Percentiles rank a stretch among this genome's conserved stretches.
Conservation (phyloP, 225 moss, liverwort and hornwort species). For the Bryoerythrophyllum caledonicum region DNA sequence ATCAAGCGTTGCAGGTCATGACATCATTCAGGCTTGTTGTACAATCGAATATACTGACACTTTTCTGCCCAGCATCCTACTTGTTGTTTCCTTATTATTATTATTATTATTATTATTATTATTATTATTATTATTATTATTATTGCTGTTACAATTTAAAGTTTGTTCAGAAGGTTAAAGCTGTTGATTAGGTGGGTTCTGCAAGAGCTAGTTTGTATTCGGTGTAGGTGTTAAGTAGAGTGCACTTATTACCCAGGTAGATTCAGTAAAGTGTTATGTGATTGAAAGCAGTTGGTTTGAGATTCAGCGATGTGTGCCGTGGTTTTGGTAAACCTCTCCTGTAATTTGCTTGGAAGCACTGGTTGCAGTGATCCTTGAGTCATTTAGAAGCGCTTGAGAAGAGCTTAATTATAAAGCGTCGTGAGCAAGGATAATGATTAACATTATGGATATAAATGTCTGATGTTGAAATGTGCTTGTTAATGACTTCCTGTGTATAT, state of each 20-base stretch:
- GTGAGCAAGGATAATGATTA: conserved; percentile 22
- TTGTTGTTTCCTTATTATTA: too few relatives aligned
- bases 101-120: too few relatives aligned
- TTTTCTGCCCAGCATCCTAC: conserved; percentile 18
- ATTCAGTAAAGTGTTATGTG: conserved; percentile 23
- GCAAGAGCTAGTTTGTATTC: too few relatives aligned
- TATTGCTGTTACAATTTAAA: background rate
- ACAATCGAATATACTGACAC: conserved; percentile 29
- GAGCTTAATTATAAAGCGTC: background rate
- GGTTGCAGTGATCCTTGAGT: conserved; percentile 32
- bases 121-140: too few relatives aligned
- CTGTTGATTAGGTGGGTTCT: too few relatives aligned
- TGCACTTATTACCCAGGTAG: conserved; percentile 31
- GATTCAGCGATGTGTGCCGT: too few relatives aligned
- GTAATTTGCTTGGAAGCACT: conserved; percentile 12
- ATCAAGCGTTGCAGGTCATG: conserved; percentile 46
- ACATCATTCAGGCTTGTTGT: conserved; percentile 25
- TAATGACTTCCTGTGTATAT: too few relatives aligned
- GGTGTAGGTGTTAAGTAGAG: too few relatives aligned
- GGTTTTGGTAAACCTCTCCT: too few relatives aligned
- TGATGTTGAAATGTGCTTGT: conserved; percentile 12
- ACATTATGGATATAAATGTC: conserved; percentile 1
- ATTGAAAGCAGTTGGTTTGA: conserved; percentile 29
- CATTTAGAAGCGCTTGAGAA: conserved; percentile 6
- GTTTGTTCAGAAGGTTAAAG: conserved; percentile 21